Percentiles rank a stretch among this genome's conserved stretches.
phyloP scores from a whole-genome alignment of 257 asterid genomes.

The Ophiorrhiza pumila region DNA sequence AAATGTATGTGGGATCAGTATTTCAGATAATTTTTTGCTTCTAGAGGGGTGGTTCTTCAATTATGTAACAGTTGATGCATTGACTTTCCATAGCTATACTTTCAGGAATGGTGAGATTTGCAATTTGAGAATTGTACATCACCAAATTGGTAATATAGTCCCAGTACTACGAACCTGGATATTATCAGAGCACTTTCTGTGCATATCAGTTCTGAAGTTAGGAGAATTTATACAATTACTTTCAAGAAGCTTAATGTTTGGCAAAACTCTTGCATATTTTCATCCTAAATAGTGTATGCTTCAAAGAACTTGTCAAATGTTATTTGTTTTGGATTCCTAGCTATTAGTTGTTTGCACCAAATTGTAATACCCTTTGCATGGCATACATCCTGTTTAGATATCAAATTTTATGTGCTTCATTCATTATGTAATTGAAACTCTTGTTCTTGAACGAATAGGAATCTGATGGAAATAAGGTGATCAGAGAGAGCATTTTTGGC shows the following conservation, averaged over 20 bases:
- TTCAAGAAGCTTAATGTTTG: no score
- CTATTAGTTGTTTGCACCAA: background rate
- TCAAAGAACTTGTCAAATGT: background rate
- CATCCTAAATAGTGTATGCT: background rate
- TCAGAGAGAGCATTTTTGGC: slow-evolving; percentile 56
- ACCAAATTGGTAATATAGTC: background rate
- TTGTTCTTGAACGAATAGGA: slow-evolving; percentile 42
- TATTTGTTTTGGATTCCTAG: background rate
- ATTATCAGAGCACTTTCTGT: background rate
- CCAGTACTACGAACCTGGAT: background rate
- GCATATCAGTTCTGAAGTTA: background rate
- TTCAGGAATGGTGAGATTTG: background rate
- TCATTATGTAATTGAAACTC: no score
- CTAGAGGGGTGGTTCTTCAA: background rate
- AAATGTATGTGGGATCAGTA: background rate
- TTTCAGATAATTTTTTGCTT: background rate
- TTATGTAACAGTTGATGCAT: background rate
- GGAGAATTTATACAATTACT: no score
- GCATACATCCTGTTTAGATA: background rate
- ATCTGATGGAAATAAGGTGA: slow-evolving; percentile 74
- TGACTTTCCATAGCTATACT: background rate
- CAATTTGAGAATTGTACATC: background rate
- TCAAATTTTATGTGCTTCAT: no score
- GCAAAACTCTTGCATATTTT: background rate
- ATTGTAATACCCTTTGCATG: background rate